Evolutionary conservation across 345 rosid species (phyloP), one percentile per base, ranked within the genome.

Genomic region (Acer campestre): DNA sequence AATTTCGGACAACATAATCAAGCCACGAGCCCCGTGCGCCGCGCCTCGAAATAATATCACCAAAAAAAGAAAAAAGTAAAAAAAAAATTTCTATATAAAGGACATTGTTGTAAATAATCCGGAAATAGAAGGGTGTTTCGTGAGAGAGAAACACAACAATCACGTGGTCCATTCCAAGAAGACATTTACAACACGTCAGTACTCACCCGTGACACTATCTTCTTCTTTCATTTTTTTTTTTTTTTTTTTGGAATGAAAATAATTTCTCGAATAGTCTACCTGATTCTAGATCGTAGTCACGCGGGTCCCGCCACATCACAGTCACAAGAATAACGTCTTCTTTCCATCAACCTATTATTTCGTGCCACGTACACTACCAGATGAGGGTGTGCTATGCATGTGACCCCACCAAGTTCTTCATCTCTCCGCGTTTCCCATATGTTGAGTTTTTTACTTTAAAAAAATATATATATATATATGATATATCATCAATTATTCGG

Each of bases 391-490:
- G 27, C 23, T 35, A 17, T 53, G 49, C 75, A 55, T 64, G 79
- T 80, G 75, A 66, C 42, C 61, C 44, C 46, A 67, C 74, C 31
- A 11, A 8, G 2, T 27, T 12, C 18, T 62, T 5, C 25, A 35
- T 72, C 71, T 66, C 20, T 72, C 78, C 80, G 72, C 85, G 82
- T 79, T 82, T 82, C 55, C 27, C 85, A 82, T 67, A 56, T 71
- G 70, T 40, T 40, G 0, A 0, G 31, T 16, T 23, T 42, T 42
- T 42, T 42, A 8, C 10, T 42, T 42, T 35, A 3, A 35, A 35
- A 35, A 35, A 35, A 4, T n/a, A n/a, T n/a, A n/a, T n/a, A n/a
- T n/a, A n/a, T n/a, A n/a, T n/a, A n/a, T n/a, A n/a, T n/a, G n/a
- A n/a, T n/a, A n/a, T 35, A 18, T 9, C 10, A 18, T 8, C 3